Evolutionary conservation across 768 basidiomycete species (phyloP).

Genomic region (Pulveroboletus sp.): DNA sequence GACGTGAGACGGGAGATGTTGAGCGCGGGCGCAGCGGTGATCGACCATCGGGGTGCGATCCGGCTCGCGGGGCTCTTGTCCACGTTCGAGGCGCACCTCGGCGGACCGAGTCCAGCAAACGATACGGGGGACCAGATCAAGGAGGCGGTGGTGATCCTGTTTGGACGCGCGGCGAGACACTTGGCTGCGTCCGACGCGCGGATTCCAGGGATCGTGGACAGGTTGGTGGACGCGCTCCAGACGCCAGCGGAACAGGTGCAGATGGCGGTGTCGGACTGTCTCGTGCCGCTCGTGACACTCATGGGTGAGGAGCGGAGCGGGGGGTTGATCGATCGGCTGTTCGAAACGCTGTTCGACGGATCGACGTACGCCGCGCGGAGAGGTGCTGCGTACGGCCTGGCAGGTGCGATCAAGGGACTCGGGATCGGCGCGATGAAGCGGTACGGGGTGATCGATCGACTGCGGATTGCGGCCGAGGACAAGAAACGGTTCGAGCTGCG

Average conservation of each 20-base stretch:
- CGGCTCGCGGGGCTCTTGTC: constrained; percentile 70
- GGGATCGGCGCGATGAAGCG: constrained; percentile 85
- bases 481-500: constrained; percentile 84
- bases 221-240: constrained; percentile 83
- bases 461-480: constrained; percentile 77
- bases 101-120: constrained; percentile 46
- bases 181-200: constrained; percentile 72
- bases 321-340: constrained; percentile 68
- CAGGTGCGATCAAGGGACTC: constrained; percentile 88
- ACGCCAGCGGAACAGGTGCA: constrained; percentile 97
- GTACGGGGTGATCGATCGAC: constrained; percentile 67
- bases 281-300: constrained; percentile 77
- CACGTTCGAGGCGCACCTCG: constrained; percentile 78
- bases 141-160: constrained; percentile 91
- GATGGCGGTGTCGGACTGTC: constrained; percentile 92
- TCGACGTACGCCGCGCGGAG: constrained; percentile 89
- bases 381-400: constrained; percentile 96
- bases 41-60: constrained; percentile 77
- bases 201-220: constrained; percentile 75
- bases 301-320: constrained; percentile 46
- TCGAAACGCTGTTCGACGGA: constrained; percentile 71
- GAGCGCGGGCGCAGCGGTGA: constrained; percentile 72
- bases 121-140: constrained; percentile 86
- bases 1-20: constrained; percentile 88
- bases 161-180: constrained; percentile 89